These are phyloP conservation scores for Clitopilus passeckerianus DNA, from an alignment of 768 basidiomycete genomes.

Conservation along the genomic window DNA sequence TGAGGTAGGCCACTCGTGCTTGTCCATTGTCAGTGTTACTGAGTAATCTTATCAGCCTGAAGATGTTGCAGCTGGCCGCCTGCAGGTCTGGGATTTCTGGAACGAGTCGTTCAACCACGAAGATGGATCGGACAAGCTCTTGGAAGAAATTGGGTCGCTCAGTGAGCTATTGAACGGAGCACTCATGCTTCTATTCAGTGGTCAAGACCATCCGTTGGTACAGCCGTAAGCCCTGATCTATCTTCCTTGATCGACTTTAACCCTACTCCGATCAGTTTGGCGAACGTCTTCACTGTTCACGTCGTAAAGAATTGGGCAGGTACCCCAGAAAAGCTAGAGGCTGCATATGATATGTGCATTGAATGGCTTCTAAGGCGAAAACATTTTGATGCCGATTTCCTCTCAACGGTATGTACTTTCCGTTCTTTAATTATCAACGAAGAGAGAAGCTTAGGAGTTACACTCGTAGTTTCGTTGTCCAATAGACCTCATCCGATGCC, in stretches of 20 bases:
- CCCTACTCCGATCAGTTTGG: slow-evolving; percentile 5
- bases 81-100: slow-evolving; percentile 15
- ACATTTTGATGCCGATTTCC: neutral
- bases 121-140: slow-evolving; percentile 4
- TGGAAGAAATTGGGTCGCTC: slow-evolving; percentile 3
- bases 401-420: neutral
- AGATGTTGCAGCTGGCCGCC: slow-evolving; percentile 13
- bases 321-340: slow-evolving; percentile 12
- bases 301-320: slow-evolving; percentile 12
- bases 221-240: neutral
- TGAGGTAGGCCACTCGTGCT: slow-evolving; percentile 16
- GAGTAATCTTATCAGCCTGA: slow-evolving; percentile 8
- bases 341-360: slow-evolving; percentile 12
- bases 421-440: neutral
- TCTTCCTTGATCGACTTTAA: neutral
- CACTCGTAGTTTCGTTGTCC: slow-evolving; percentile 13
- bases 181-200: slow-evolving; percentile 15
- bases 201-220: slow-evolving; percentile 7
- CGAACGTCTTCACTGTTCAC: slow-evolving; percentile 6
- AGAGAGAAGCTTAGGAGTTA: neutral
- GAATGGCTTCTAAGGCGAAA: slow-evolving; percentile 16
- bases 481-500: slow-evolving; percentile 16
- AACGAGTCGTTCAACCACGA: slow-evolving; percentile 13
- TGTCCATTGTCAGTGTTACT: neutral
- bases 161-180: slow-evolving; percentile 11